A percentile compares a stretch with the other conserved stretches of the same genome.
Evolutionary conservation across 768 basidiomycete genomes (phyloP).

Genomic region (Lactifluus volemus): DNA sequence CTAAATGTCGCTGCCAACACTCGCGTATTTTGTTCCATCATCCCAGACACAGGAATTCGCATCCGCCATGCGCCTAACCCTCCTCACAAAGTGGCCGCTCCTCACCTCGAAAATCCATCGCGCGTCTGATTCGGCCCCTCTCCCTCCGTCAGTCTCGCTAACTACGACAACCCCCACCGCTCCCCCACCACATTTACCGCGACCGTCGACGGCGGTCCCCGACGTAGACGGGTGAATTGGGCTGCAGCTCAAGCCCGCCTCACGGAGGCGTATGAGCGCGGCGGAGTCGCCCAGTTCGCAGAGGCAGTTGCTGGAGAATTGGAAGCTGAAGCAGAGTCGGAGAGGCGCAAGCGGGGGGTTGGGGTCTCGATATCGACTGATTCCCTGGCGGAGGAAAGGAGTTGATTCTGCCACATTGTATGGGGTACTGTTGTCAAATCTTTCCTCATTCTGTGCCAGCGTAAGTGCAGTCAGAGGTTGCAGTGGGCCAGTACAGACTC

Average conservation of each 20-base stretch:
- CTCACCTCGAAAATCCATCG: slow-evolving; percentile 47
- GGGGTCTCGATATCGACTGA: not conserved
- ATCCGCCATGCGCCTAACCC: slow-evolving; percentile 40
- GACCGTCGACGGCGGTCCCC: not conserved
- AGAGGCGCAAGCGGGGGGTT: slow-evolving; percentile 32
- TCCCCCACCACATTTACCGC: not conserved
- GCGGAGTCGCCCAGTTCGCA: slow-evolving; percentile 49
- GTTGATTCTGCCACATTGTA: not conserved
- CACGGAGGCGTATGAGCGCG: slow-evolving; percentile 46
- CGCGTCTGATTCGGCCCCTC: slow-evolving; percentile 27
- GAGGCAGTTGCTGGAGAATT: slow-evolving; percentile 45
- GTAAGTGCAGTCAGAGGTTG: no score
- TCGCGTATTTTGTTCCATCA: not conserved
- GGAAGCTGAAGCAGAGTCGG: slow-evolving; percentile 47
- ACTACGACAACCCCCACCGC: not conserved
- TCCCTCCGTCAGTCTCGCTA: slow-evolving; percentile 5
- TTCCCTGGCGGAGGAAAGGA: not conserved
- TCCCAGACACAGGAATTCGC: slow-evolving; percentile 52
- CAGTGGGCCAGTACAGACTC: no score
- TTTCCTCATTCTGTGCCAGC: not conserved
- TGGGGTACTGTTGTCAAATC: not conserved
- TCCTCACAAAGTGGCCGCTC: slow-evolving; percentile 40
- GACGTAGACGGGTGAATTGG: slow-evolving; percentile 35
- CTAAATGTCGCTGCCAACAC: not conserved
- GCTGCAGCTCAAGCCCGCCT: slow-evolving; percentile 47